Evolutionary conservation across 2,329 filamentous ascomycete species (phyloP).

Genomic region (Sporothrix inflata): DNA sequence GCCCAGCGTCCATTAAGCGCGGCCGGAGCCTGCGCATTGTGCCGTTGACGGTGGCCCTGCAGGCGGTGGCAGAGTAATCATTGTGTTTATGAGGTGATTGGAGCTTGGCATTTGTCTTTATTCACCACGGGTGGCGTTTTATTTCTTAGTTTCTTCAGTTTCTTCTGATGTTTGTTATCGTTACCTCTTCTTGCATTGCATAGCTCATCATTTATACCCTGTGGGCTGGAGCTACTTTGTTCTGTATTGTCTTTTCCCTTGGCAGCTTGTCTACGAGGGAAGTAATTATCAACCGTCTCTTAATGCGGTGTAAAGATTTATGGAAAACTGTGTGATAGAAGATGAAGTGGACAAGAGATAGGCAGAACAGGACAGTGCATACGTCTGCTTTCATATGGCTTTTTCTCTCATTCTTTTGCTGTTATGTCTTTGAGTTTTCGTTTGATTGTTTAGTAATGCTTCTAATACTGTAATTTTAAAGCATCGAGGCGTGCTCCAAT

Average conservation of each 20-base stretch:
- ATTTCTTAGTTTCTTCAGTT: neutral
- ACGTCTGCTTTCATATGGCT: too few relatives aligned
- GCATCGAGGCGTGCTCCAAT: neutral
- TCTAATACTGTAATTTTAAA: neutral
- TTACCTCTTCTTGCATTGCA: constrained; percentile 17
- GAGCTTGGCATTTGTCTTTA: neutral
- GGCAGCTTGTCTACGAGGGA: neutral
- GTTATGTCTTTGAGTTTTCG: neutral
- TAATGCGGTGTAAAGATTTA: too few relatives aligned
- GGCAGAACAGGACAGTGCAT: too few relatives aligned
- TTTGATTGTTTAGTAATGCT: neutral
- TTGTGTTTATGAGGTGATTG: neutral
- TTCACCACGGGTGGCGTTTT: neutral
- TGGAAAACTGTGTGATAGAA: too few relatives aligned
- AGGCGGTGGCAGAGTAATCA: constrained; percentile 51
- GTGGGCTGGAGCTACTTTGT: constrained; percentile 1
- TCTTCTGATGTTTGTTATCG: neutral
- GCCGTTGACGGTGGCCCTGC: constrained; percentile 60
- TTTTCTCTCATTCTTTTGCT: neutral
- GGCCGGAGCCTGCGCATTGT: constrained; percentile 60
- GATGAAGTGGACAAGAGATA: too few relatives aligned
- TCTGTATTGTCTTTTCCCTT: neutral
- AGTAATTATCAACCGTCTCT: too few relatives aligned
- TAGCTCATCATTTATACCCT: constrained; percentile 28
- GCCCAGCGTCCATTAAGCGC: constrained; percentile 47